A percentile compares a stretch with the other conserved stretches of the same genome.
phyloP scores from a whole-genome alignment of 257 asterid species.

The Nicotiana undulata region DNA sequence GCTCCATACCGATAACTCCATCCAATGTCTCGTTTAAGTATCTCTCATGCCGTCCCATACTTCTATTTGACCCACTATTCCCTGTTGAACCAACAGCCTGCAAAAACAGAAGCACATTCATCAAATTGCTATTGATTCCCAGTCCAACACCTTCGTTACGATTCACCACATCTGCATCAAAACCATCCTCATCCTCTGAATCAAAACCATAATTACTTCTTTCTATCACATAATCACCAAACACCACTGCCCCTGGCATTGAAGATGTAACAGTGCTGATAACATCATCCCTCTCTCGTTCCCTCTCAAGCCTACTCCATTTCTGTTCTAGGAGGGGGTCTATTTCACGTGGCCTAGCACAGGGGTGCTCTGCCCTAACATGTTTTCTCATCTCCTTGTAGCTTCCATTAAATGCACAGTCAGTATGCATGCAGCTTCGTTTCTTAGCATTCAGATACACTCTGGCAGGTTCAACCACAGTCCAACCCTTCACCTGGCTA shows the following conservation, averaged over 20 bases:
- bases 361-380: constrained; percentile 78
- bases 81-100: constrained; percentile 76
- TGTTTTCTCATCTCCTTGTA: constrained; percentile 76
- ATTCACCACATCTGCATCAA: constrained; percentile 31
- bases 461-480: constrained; percentile 84
- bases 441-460: constrained; percentile 56
- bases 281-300: constrained; percentile 84
- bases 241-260: constrained; percentile 83
- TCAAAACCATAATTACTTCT: constrained; percentile 42
- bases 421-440: constrained; percentile 77
- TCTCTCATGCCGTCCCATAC: constrained; percentile 29
- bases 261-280: constrained; percentile 87
- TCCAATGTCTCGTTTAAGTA: constrained; percentile 18
- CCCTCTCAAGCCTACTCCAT: constrained; percentile 86
- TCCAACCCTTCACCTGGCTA: constrained; percentile 98
- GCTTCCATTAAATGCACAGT: constrained; percentile 66
- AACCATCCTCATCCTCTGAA: constrained; percentile 65
- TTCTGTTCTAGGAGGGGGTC: constrained; percentile 77
- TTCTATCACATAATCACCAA: constrained; percentile 93
- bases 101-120: constrained; percentile 68
- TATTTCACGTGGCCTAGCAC: constrained; percentile 80
- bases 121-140: constrained; percentile 46
- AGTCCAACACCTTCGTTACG: constrained; percentile 33
- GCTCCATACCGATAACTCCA: constrained; percentile 18
- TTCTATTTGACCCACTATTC: constrained; percentile 19